phyloP scores from a whole-genome alignment of 768 basidiomycete species.

The Gloeostereum incarnatum region DNA sequence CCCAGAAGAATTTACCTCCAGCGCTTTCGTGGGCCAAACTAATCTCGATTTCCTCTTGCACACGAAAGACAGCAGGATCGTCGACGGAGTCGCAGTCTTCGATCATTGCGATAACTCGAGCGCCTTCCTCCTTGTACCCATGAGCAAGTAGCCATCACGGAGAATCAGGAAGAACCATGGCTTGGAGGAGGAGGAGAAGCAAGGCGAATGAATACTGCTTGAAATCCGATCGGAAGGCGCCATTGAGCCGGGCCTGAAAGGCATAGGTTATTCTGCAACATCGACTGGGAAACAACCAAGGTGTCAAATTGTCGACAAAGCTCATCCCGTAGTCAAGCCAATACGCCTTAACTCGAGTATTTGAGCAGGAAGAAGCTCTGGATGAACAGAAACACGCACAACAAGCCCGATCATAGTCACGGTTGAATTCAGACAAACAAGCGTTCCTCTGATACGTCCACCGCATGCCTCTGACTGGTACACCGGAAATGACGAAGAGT shows the following conservation, averaged over 20 bases:
- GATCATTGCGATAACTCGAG: slow-evolving; percentile 23
- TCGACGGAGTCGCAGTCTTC: slow-evolving; percentile 20
- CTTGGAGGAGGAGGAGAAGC: slow-evolving; percentile 24
- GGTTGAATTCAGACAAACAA: slow-evolving; percentile 26
- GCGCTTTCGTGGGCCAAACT: slow-evolving; percentile 26
- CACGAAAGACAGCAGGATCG: slow-evolving; percentile 22
- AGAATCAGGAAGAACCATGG: slow-evolving; percentile 24
- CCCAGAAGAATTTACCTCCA: slow-evolving; percentile 16
- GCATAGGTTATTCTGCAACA: neutral
- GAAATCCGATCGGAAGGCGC: slow-evolving; percentile 23
- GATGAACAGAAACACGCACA: slow-evolving; percentile 11
- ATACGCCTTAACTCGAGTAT: slow-evolving; percentile 17
- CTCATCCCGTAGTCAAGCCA: slow-evolving; percentile 33
- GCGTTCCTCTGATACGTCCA: slow-evolving; percentile 22
- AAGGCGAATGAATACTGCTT: slow-evolving; percentile 29
- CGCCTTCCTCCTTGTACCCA: slow-evolving; percentile 22
- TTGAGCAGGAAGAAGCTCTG: neutral
- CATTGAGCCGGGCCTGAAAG: slow-evolving; percentile 14
- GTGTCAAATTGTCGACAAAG: slow-evolving; percentile 17
- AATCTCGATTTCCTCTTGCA: slow-evolving; percentile 24
- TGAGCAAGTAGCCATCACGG: slow-evolving; percentile 32
- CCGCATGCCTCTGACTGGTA: slow-evolving; percentile 30
- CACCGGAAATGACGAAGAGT: slow-evolving; percentile 29
- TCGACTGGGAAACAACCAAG: slow-evolving; percentile 15
- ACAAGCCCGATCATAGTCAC: slow-evolving; percentile 29